Conservation (phyloP, 371 early-diverging fungal genomes). For the Blastocladiella emersonii region DNA sequence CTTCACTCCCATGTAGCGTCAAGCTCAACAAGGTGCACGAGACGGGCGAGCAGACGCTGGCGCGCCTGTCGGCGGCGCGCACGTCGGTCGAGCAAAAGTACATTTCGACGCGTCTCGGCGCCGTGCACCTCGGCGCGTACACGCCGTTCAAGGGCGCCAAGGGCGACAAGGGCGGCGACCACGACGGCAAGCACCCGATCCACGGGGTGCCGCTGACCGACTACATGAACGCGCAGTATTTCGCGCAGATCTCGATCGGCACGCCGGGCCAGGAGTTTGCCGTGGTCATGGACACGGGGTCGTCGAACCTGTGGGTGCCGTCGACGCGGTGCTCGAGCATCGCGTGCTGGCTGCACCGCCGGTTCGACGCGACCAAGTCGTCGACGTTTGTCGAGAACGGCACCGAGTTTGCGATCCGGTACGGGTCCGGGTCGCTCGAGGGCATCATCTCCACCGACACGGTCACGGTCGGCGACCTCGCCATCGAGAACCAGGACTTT, state of each 20-base stretch:
- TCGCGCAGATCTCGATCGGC: constrained; percentile 68
- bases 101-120: constrained; percentile 31
- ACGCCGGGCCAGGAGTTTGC: constrained; percentile 77
- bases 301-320: constrained; percentile 92
- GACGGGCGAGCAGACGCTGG: constrained; percentile 41
- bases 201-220: constrained; percentile 79
- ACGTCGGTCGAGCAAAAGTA: constrained; percentile 59
- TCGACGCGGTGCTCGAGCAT: constrained; percentile 83
- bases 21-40: constrained; percentile 54
- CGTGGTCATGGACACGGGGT: constrained; percentile 90
- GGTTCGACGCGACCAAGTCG: constrained; percentile 61
- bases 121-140: constrained; percentile 8
- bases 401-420: constrained; percentile 76
- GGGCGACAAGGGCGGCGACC: background rate
- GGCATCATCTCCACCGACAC: constrained; percentile 76
- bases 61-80: constrained; percentile 45
- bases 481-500: constrained; percentile 54
- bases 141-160: constrained; percentile 19
- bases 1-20: too few relatives aligned
- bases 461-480: constrained; percentile 53
- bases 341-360: constrained; percentile 81
- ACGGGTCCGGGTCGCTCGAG: constrained; percentile 82
- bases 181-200: constrained; percentile 26
- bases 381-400: constrained; percentile 64
- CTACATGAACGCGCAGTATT: constrained; percentile 82